Conservation (phyloP, 2,329 filamentous ascomycete species). For the Sclerotiophoma versabilis region DNA sequence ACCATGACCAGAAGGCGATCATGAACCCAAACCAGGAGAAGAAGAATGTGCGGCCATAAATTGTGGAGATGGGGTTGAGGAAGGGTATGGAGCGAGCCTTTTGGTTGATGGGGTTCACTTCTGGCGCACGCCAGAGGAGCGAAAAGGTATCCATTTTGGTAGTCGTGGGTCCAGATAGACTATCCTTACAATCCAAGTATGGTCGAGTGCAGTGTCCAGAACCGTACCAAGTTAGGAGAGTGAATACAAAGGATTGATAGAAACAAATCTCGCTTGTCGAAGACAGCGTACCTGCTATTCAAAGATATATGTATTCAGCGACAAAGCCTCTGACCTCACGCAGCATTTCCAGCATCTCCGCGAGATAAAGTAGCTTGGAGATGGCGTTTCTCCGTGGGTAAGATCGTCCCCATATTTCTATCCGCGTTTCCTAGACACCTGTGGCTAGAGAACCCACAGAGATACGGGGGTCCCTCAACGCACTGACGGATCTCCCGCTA, state of each 20-base stretch:
- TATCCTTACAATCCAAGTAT: not conserved
- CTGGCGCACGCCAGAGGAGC: slow-evolving; percentile 58
- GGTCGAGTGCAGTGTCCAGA: not conserved
- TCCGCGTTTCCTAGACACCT: not conserved
- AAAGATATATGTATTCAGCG: slow-evolving; percentile 1
- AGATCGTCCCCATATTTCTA: slow-evolving; percentile 13
- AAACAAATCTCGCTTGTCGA: not conserved
- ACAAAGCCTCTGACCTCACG: slow-evolving; percentile 11
- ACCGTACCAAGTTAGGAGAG: not conserved
- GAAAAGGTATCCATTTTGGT: slow-evolving; percentile 26
- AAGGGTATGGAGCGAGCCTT: slow-evolving; percentile 81
- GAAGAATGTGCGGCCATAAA: slow-evolving; percentile 85
- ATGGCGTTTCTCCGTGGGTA: slow-evolving; percentile 17
- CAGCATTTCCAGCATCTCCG: slow-evolving; percentile 17
- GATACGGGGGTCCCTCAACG: slow-evolving; percentile 5
- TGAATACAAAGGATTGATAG: not conserved
- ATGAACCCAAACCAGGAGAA: slow-evolving; percentile 87
- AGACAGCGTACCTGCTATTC: not conserved
- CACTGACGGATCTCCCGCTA: slow-evolving; percentile 13
- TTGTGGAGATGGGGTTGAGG: slow-evolving; percentile 73
- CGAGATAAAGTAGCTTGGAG: slow-evolving; percentile 3
- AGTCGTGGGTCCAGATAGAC: not conserved
- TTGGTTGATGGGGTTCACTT: slow-evolving; percentile 79
- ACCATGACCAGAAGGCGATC: slow-evolving; percentile 83
- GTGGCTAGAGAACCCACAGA: slow-evolving; percentile 1